Base-by-base conservation (phyloP, 73 alveolate species). In the Tetrahymena borealis region DNA sequence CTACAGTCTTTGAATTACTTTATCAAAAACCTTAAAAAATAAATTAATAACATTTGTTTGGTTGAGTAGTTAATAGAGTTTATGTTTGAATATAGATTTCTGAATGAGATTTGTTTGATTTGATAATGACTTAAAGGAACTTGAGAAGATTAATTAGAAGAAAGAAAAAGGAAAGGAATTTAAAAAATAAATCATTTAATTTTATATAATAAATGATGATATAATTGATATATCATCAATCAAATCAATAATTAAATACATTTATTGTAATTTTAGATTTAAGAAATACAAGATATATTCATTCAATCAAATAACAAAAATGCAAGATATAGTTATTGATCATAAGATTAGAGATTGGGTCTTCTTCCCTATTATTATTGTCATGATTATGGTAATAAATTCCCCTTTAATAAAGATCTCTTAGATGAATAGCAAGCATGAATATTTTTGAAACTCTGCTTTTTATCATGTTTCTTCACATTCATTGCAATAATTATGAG, bases 311-410 rank as follows among this genome's bases (percentile, higher is more conserved):
- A 32, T 24, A 36, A 79, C 32, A 79, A 24, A 77, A 91, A 91
- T 91, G 94, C 37, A 90, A 77, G 94, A 91, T 92, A 92, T 92
- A 39, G 43, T 92, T 37, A 36, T 92, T 24, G 95, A 92, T 42
- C 91, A 92, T 78, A 42, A 91, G 32, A 92, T 92, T 92, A 92
- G 95, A 78, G 95, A 92, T 90, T 92, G 95, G 95, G 95, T 92
- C 13, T 92, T 92, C 92, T 78, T 92, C 35, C 95, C 95, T 11
- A 92, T 92, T 28, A 42, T 92, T 78, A 39, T 92, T 38, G 95
- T 92, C 60, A 92, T 92, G 95, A 78, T 92, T 92, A 77, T 92
- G 92, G 90, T 92, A 40, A 31, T 38, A n/a, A 78, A 39, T 40
- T 60, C 60, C 8, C 33, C 3, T 41, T 41, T n/a, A n/a, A n/a